Base-by-base conservation (phyloP, 441 rosid genomes). In the Erodium moschatum region DNA sequence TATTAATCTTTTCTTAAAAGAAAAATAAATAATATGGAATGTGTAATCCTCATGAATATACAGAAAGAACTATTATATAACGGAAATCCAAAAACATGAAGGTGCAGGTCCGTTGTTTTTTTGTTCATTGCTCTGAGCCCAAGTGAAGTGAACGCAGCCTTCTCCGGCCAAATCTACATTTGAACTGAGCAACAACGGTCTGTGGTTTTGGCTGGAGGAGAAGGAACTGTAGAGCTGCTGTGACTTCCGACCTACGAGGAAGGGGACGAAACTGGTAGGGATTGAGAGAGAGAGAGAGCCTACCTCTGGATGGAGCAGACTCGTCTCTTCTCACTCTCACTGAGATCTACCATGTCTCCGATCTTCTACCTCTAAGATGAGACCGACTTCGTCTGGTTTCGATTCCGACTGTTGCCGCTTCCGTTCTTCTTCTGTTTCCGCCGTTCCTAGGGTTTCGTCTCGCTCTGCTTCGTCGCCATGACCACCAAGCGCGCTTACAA, bases 401-500 rank as follows among this genome's bases (percentile, higher is more conserved):
- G 62, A 54, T 16, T 54, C 5, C 61, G 10, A 54, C 24, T 56
- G n/a, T 19, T 18, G 1, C 4, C n/a, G 52, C 12, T 46, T 3
- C 52, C n/a, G 52, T 13, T 46, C n/a, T 46, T 46, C 52, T 46
- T 46, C 52, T 46, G 15, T 12, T 13, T 12, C 62, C 62, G 62
- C 62, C 62, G 27, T 68, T 42, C 68, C 58, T 81, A 75, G 83
- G 83, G 79, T 77, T 83, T 77, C 66, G 40, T 66, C 33, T 42
- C 64, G 72, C 50, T 77, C 78, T 71, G 70, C 46, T 20, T 46
- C 0, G 4, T 0, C 67, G 71, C 80, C 82, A 95, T 95, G 99
- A 86, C 89, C 77, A 92, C 99, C 78, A 95, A 92, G 78, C 98
- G 99, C 74, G 96, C 97, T 58, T 95, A 95, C 87, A 95, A 95